phyloP scores from a whole-genome alignment of 495 filamentous ascomycete genomes.

The Podospora pseudopauciseta region DNA sequence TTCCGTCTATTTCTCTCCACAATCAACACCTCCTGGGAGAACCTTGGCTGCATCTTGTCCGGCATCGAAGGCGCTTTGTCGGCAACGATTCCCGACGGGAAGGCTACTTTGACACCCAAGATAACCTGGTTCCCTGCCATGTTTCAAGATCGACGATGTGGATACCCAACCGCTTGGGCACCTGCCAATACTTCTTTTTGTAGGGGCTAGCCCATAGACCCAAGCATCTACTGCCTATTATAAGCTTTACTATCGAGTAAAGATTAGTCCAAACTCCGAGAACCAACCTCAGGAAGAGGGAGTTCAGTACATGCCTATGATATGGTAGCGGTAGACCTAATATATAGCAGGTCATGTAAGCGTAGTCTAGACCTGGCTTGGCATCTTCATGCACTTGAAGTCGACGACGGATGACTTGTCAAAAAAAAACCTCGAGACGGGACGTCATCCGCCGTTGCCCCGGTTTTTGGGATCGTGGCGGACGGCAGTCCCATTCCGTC shows the following conservation, averaged over 20 bases:
- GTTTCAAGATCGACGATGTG: conserved; percentile 4
- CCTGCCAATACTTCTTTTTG: background rate
- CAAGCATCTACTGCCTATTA: background rate
- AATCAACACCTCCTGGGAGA: background rate
- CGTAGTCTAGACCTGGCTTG: background rate
- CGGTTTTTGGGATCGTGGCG: conserved; percentile 21
- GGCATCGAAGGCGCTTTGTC: background rate
- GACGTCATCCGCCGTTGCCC: conserved; percentile 19
- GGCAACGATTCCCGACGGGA: background rate
- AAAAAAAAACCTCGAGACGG: conserved; percentile 9
- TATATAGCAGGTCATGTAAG: background rate
- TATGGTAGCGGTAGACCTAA: background rate
- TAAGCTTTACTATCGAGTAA: background rate
- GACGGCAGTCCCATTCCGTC: conserved; percentile 24
- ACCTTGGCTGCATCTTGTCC: background rate
- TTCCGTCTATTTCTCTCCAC: background rate
- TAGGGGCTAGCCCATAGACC: no score
- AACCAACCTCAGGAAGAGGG: no score
- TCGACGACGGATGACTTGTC: background rate
- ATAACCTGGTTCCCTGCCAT: background rate
- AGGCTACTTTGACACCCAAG: background rate
- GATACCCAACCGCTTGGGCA: background rate
- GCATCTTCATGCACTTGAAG: background rate
- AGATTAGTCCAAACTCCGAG: no score
- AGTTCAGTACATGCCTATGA: no score